Conservation (phyloP, 2,329 filamentous ascomycete species). For the Scleromitrula shiraiana region DNA sequence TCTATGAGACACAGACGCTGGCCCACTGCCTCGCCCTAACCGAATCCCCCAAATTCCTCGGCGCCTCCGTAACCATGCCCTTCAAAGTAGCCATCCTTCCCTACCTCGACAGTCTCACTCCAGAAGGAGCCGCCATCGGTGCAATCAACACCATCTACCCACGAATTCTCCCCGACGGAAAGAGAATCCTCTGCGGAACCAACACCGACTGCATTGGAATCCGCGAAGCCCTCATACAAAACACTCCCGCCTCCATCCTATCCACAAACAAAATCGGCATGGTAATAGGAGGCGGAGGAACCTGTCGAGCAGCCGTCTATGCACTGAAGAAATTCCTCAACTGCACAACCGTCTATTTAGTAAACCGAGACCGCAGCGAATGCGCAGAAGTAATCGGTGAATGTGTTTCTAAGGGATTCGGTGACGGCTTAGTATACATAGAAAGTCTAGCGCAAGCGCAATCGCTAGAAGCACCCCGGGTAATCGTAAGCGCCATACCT, state of each 20-base stretch:
- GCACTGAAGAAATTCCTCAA: constrained; percentile 63
- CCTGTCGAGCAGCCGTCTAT: constrained; percentile 70
- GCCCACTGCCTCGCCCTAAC: constrained; percentile 42
- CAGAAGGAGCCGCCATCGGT: constrained; percentile 64
- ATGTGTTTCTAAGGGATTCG: constrained; percentile 51
- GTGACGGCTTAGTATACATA: constrained; percentile 53
- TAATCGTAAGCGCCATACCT: constrained; percentile 67
- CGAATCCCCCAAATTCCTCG: constrained; percentile 52
- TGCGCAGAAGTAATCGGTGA: constrained; percentile 59
- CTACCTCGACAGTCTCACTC: constrained; percentile 64
- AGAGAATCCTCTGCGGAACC: constrained; percentile 53
- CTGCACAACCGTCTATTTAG: constrained; percentile 63
- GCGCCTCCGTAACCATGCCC: constrained; percentile 73
- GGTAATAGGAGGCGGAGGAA: constrained; percentile 71
- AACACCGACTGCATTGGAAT: constrained; percentile 80
- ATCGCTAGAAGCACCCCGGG: constrained; percentile 49
- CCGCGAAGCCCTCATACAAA: constrained; percentile 60
- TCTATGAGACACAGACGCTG: constrained; percentile 46
- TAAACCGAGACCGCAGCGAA: constrained; percentile 64
- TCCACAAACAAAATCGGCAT: constrained; percentile 56
- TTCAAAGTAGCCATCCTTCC: constrained; percentile 72
- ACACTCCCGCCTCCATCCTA: constrained; percentile 38
- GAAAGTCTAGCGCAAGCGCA: constrained; percentile 52
- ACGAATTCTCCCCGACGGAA: constrained; percentile 31
- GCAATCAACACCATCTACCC: constrained; percentile 76